Evolutionary conservation across 805 yeast species (phyloP).

Genomic region (Lipomyces sp.): DNA sequence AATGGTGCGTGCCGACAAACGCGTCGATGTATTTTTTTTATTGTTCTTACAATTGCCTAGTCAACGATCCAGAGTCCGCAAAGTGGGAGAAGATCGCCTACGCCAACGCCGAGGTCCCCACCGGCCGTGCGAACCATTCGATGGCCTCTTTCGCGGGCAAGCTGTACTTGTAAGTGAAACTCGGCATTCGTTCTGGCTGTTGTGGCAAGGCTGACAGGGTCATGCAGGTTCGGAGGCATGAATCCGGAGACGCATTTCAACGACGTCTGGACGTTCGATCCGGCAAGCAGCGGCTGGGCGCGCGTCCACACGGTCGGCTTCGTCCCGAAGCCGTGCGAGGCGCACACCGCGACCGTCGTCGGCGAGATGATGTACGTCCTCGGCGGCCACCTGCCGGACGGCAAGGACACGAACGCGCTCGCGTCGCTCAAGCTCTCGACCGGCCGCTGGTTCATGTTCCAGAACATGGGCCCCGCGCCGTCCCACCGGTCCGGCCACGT

Average conservation of each 20-base stretch:
- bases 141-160: slow-evolving; percentile 77
- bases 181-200: no score
- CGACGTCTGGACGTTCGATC: slow-evolving; percentile 80
- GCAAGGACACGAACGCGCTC: slow-evolving; percentile 61
- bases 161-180: no score
- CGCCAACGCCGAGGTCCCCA: slow-evolving; percentile 51
- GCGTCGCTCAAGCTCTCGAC: slow-evolving; percentile 73
- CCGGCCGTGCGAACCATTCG: slow-evolving; percentile 87
- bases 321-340: slow-evolving; percentile 85
- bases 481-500: slow-evolving; percentile 92
- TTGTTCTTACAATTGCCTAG: not conserved
- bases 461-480: slow-evolving; percentile 54
- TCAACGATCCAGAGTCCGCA: slow-evolving; percentile 35
- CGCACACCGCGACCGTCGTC: slow-evolving; percentile 80
- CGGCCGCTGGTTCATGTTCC: slow-evolving; percentile 68
- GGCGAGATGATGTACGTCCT: slow-evolving; percentile 75
- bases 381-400: slow-evolving; percentile 83
- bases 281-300: slow-evolving; percentile 64
- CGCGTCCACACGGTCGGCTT: slow-evolving; percentile 64
- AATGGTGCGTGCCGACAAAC: slow-evolving; percentile 42
- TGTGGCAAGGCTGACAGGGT: no score
- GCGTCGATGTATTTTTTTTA: not conserved
- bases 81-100: slow-evolving; percentile 76
- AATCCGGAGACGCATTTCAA: slow-evolving; percentile 67
- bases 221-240: slow-evolving; percentile 92